Base-by-base conservation (phyloP, 306 rosid species). In the Arachis stenosperma region DNA sequence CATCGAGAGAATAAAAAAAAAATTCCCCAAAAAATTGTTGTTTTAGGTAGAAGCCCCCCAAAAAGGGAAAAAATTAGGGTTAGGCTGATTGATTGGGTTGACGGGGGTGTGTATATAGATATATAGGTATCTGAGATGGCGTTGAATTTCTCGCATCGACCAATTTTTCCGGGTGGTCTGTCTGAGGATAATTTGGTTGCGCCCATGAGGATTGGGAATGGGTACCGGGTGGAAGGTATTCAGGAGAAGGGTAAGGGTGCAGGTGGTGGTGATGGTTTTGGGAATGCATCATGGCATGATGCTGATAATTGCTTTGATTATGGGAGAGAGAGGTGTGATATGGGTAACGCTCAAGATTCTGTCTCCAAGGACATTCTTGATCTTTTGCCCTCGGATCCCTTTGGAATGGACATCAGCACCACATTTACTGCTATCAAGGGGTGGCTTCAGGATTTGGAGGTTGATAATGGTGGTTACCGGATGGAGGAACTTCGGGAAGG, bases 371-470 rank as follows among this genome's bases (percentile, higher is more conserved):
- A 94, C 81, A 84, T 94, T 81, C 73, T 94, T 69, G 97, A 94
- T 81, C 87, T 83, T 65, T 80, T 94, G 88, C 98, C 98, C 36
- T 86, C 92, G 4, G 98, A 94, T 82, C 98, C 98, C 6, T 94
- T 94, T 70, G 96, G 93, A 10, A 94, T 86, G 87, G 86, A 78
- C 43, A 82, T 82, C 43, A 78, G 83, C 62, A 56, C 78, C 44
- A 78, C 86, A 39, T 69, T 93, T 75, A 88, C 97, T 0, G 94
- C 98, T 40, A 76, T 93, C 65, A 86, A 96, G 0, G 92, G 96
- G 36, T 93, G 96, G 98, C 88, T 93, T 3, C 90, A 86, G 83
- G 96, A 90, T 78, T 83, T 93, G 78, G 91, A 87, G 72, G 81
- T 70, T 40, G 96, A 85, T 62, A 89, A 86, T 60, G 79, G 86